Percentiles rank a stretch among this genome's conserved stretches.
These are phyloP conservation scores for Russula vinacea DNA, from an alignment of 768 basidiomycete genomes.

Conservation along the genomic window DNA sequence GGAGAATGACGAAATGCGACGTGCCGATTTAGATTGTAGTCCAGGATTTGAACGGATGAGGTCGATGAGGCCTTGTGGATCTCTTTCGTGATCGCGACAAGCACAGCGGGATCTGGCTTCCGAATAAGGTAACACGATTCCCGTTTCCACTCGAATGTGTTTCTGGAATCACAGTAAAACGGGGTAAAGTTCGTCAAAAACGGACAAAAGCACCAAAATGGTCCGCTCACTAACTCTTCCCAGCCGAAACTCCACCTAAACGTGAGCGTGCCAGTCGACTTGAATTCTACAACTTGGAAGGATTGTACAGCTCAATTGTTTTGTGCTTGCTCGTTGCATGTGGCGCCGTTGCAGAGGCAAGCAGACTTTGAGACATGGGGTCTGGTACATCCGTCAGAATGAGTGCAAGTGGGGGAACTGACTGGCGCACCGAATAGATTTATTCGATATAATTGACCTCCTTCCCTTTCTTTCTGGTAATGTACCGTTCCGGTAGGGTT, in stretches of 20 bases:
- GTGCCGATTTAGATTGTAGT: slow-evolving; percentile 80
- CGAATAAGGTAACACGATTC: slow-evolving; percentile 80
- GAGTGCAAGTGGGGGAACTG: background rate
- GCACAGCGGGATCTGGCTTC: slow-evolving; percentile 83
- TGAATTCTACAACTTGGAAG: slow-evolving; percentile 67
- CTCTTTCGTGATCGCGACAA: slow-evolving; percentile 80
- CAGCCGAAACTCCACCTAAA: slow-evolving; percentile 80
- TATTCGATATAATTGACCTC: slow-evolving; percentile 54
- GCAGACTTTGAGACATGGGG: slow-evolving; percentile 66
- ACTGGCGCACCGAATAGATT: slow-evolving; percentile 60
- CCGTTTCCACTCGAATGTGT: slow-evolving; percentile 83
- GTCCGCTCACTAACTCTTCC: slow-evolving; percentile 61
- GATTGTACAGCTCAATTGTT: slow-evolving; percentile 73
- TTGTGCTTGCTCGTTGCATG: slow-evolving; percentile 67
- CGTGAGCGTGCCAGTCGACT: slow-evolving; percentile 65
- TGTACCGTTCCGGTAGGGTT: slow-evolving; percentile 61
- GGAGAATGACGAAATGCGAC: background rate
- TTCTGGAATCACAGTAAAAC: slow-evolving; percentile 42
- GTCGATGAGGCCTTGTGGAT: slow-evolving; percentile 61
- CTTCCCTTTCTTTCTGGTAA: slow-evolving; percentile 67
- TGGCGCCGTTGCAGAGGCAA: slow-evolving; percentile 65
- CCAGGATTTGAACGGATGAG: slow-evolving; percentile 68
- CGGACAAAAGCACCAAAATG: background rate
- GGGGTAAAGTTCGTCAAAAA: slow-evolving; percentile 1
- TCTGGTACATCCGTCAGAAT: slow-evolving; percentile 44